Evolutionary conservation across 441 rosid species (phyloP), one percentile per base, ranked within the genome.

Genomic region (Pelargonium fulgidum): DNA sequence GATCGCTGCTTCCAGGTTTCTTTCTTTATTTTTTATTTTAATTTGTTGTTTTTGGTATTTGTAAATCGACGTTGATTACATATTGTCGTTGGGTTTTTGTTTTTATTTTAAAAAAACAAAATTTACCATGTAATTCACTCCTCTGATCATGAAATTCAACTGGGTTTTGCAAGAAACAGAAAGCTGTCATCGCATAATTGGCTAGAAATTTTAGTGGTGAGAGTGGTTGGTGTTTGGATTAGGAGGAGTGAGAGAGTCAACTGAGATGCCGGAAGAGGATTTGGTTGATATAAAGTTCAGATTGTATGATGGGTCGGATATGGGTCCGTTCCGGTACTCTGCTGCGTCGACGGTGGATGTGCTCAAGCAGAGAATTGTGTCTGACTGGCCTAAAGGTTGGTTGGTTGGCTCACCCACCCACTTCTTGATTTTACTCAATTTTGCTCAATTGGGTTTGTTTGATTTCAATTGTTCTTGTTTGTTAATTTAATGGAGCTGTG

Each of bases 341-440:
- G 62, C 92, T 12, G 84, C 95, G 0, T 92, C 98, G 4, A 92
- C 96, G 7, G 84, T 92, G 7, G 96, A 92, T 71, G 77, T 85
- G 79, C 87, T 90, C 64, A 92, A 92, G 85, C 96, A 92, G 79
- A 79, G 94, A 70, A 85, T 92, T 59, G 86, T 92, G 69, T 86
- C 95, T 52, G 98, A 92, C 83, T 92, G 98, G 98, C 98, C 98
- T 36, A 89, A 85, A 90, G 96, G 96, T 90, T 76, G 61, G 61
- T 54, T 17, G 61, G 61, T 54, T 54, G 6, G 24, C 61, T 54
- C 61, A 54, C 61, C 61, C 41, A 16, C 61, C 22, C 24, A 9
- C 64, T 66, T 72, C 66, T 69, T 68, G 22, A 54, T 54, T 54
- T 54, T 54, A 19, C 61, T 54, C 2, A 16, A 16, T 54, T 54